Evolutionary conservation across 306 rosid species (phyloP).

Genomic region (Pachyrhizus erosus): DNA sequence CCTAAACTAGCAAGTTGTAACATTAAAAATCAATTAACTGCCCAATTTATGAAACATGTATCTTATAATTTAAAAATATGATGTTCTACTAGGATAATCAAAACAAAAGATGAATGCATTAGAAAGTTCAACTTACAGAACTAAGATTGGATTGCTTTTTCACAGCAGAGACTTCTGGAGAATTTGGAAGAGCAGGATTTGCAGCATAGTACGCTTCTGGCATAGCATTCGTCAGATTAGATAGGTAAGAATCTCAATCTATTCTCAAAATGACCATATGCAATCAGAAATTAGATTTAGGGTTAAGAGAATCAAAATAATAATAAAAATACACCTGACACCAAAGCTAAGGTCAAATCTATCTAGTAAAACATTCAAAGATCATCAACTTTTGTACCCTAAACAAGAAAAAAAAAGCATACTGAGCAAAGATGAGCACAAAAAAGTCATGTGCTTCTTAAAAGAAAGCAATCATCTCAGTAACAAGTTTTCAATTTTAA

Average conservation of each 20-base stretch:
- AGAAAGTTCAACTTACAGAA: slow-evolving; percentile 68
- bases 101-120: slow-evolving; percentile 36
- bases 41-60: slow-evolving; percentile 15
- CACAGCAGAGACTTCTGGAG: slow-evolving; percentile 59
- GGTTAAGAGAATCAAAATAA: neutral
- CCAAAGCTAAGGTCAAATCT: slow-evolving; percentile 18
- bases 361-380: neutral
- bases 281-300: slow-evolving; percentile 1
- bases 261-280: slow-evolving; percentile 10
- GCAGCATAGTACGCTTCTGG: slow-evolving; percentile 67
- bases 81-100: neutral
- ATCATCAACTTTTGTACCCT: neutral
- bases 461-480: neutral
- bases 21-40: neutral
- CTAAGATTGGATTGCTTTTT: slow-evolving; percentile 65
- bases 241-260: slow-evolving; percentile 41
- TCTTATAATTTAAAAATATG: neutral
- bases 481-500: slow-evolving; percentile 14
- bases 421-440: slow-evolving; percentile 2
- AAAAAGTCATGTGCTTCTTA: neutral
- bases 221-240: slow-evolving; percentile 48
- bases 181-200: slow-evolving; percentile 56
- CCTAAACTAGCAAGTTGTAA: neutral
- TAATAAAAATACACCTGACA: neutral
- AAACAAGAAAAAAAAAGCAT: slow-evolving; percentile 23